Percentiles rank a stretch among this genome's conserved stretches.
Evolutionary conservation across 108 stramenopile genomes (phyloP).

Genomic region (Pseudonitzschia multiseries): DNA sequence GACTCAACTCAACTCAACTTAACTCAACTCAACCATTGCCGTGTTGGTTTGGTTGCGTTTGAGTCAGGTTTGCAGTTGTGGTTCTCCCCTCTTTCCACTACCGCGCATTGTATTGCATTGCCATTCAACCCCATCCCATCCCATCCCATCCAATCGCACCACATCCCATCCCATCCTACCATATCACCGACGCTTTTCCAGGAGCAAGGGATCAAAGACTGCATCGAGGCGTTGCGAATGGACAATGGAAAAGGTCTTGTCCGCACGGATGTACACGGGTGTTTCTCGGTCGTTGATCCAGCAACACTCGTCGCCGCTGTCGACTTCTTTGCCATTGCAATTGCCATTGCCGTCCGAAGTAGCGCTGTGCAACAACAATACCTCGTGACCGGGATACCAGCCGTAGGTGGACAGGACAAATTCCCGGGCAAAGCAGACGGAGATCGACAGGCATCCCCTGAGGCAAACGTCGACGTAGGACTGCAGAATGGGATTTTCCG

Average conservation of each 20-base stretch:
- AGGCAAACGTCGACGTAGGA: constrained; percentile 72
- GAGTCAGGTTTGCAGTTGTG: no score
- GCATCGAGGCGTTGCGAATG: constrained; percentile 27
- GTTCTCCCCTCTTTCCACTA: no score
- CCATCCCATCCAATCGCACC: no score
- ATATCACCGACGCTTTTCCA: not conserved
- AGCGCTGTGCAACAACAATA: not conserved
- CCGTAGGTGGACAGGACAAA: constrained; percentile 59
- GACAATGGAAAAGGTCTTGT: constrained; percentile 42
- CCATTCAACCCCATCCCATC: no score
- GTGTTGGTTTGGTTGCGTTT: no score
- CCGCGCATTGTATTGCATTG: no score
- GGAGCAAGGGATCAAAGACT: not conserved
- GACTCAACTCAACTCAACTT: no score
- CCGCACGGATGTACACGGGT: constrained; percentile 63
- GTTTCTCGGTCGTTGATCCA: constrained; percentile 69
- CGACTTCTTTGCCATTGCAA: not conserved
- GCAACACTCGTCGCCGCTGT: not conserved
- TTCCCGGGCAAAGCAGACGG: constrained; percentile 47
- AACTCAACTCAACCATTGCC: no score
- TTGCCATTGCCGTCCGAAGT: not conserved
- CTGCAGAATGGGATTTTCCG: constrained; percentile 58
- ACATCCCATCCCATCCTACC: no score
- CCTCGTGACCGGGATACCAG: constrained; percentile 55
- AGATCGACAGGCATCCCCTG: constrained; percentile 63